A percentile compares a stretch with the other conserved stretches of the same genome.
Conservation (phyloP, 177 flowering plant genomes). For the Vitis hybrid region DNA sequence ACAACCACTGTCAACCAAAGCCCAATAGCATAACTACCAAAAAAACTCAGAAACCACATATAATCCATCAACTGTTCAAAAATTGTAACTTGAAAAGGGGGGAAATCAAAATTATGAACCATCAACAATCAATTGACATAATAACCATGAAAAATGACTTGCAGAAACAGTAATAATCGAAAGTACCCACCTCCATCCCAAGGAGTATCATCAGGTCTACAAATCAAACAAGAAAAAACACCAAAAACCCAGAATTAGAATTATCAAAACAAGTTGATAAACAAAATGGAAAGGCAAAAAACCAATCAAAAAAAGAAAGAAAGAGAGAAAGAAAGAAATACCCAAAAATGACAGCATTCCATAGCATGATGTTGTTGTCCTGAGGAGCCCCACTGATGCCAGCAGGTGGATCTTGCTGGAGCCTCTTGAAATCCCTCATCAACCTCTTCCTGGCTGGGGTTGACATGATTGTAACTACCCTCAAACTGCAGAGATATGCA, state of each 20-base stretch:
- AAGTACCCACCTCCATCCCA: constrained; percentile 71
- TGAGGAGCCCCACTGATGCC: constrained; percentile 87
- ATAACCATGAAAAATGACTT: no score
- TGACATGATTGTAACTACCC: constrained; percentile 38
- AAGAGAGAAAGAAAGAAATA: constrained; percentile 9
- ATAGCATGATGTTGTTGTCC: constrained; percentile 75
- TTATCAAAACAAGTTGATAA: no score
- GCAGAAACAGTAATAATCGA: neutral
- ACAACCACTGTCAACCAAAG: no score
- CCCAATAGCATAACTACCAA: no score
- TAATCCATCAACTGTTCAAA: no score
- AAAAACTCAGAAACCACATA: no score
- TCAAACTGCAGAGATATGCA: no score
- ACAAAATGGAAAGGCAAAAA: no score
- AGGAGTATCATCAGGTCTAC: constrained; percentile 80
- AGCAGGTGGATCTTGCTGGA: constrained; percentile 80
- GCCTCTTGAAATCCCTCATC: constrained; percentile 78
- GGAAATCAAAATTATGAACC: no score
- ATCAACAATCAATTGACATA: neutral
- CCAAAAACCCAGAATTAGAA: neutral
- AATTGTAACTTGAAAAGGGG: no score
- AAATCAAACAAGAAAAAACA: constrained; percentile 22
- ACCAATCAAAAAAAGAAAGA: no score
- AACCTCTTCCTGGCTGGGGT: constrained; percentile 79
- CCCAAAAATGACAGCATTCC: constrained; percentile 94